Evolutionary conservation across 1,284 basidiomycete species (phyloP).

Genomic region (Ganoderma lingzhi): DNA sequence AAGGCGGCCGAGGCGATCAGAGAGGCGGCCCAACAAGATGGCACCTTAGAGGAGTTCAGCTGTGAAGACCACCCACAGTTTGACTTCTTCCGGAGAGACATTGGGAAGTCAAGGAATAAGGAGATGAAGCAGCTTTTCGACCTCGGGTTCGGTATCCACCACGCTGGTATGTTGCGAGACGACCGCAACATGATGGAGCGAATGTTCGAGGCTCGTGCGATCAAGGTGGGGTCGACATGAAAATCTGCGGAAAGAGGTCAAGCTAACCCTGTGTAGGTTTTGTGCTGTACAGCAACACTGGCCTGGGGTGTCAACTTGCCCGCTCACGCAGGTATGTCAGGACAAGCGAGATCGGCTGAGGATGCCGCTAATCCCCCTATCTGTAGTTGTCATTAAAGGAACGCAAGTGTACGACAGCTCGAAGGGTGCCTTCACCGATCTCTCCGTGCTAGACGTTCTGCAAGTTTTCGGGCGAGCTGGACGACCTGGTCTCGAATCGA

Average conservation of each 20-base stretch:
- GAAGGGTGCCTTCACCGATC: conserved; percentile 90
- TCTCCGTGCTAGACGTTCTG: conserved; percentile 95
- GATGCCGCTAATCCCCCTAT: not conserved
- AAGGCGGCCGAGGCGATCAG: conserved; percentile 89
- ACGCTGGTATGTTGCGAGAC: conserved; percentile 96
- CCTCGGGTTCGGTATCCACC: conserved; percentile 96
- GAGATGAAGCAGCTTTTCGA: conserved; percentile 98
- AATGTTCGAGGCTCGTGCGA: conserved; percentile 91
- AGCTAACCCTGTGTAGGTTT: conserved; percentile 64
- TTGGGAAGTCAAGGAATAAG: conserved; percentile 88
- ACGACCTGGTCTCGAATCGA: conserved; percentile 93
- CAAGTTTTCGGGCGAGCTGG: conserved; percentile 99
- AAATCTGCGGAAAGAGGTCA: not conserved
- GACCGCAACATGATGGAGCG: conserved; percentile 97
- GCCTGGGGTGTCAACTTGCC: conserved; percentile 99
- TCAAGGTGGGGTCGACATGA: conserved; percentile 69
- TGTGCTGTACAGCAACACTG: conserved; percentile 98
- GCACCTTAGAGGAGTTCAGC: conserved; percentile 79
- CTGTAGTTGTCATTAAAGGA: conserved; percentile 93
- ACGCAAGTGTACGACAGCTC: conserved; percentile 95
- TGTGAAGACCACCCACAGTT: conserved; percentile 84
- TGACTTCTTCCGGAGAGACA: conserved; percentile 78
- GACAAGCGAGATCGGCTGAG: not conserved
- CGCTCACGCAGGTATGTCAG: conserved; percentile 86
- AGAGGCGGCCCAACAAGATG: conserved; percentile 84